These are phyloP conservation scores for Gymnopus androsaceus DNA, from an alignment of 1,284 basidiomycete genomes.

Conservation along the genomic window DNA sequence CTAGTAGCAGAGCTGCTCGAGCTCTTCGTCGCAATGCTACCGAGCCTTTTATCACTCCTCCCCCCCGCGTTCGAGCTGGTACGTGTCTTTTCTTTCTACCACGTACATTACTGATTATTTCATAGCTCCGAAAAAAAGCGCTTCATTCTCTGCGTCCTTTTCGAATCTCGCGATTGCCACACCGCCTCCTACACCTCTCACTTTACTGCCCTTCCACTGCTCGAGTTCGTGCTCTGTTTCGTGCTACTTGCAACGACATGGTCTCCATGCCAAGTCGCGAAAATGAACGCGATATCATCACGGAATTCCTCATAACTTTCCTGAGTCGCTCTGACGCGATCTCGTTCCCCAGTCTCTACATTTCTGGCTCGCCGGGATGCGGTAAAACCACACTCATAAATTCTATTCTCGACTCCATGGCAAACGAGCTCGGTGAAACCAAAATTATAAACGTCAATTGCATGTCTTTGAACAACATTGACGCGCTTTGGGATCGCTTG, in stretches of 20 bases:
- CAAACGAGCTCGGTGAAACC: constrained; percentile 36
- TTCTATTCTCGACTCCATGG: constrained; percentile 50
- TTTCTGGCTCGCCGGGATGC: constrained; percentile 81
- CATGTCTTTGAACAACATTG: constrained; percentile 68
- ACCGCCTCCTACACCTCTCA: constrained; percentile 56
- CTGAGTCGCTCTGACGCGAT: constrained; percentile 34
- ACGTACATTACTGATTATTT: constrained; percentile 14
- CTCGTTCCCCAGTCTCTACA: constrained; percentile 53
- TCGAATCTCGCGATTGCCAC: constrained; percentile 49
- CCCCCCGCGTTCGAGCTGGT: constrained; percentile 35
- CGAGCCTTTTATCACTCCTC: constrained; percentile 39
- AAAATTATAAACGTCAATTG: constrained; percentile 70
- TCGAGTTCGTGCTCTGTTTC: constrained; percentile 67
- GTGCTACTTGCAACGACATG: constrained; percentile 61
- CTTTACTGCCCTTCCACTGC: constrained; percentile 59
- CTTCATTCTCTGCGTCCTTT: constrained; percentile 50
- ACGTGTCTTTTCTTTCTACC: constrained; percentile 10
- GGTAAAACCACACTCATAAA: constrained; percentile 83
- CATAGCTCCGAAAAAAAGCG: constrained; percentile 18
- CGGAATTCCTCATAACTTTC: constrained; percentile 56
- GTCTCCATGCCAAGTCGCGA: constrained; percentile 63
- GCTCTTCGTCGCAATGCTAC: constrained; percentile 51
- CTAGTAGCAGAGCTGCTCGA: constrained; percentile 40
- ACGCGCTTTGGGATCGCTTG: constrained; percentile 69
- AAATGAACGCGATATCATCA: constrained; percentile 58